A percentile compares a stretch with the other conserved stretches of the same genome.
phyloP scores from a whole-genome alignment of 129 eudicot genomes.

The Flaveria robusta region DNA sequence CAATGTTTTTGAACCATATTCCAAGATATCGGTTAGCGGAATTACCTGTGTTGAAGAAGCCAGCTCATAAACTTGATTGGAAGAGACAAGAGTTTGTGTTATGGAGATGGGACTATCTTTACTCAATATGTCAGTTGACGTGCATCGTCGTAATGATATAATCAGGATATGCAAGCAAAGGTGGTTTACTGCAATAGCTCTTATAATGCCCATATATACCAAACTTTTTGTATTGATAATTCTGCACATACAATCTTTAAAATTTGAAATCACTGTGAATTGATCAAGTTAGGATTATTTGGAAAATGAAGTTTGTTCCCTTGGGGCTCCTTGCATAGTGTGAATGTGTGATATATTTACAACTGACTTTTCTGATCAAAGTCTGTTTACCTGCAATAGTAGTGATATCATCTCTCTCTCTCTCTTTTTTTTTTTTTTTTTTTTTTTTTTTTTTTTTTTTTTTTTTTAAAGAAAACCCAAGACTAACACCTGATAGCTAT shows the following conservation, averaged over 20 bases:
- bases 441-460: too few relatives aligned
- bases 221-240: not conserved
- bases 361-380: conserved; percentile 25
- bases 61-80: conserved; percentile 36
- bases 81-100: conserved; percentile 35
- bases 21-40: conserved; percentile 34
- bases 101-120: conserved; percentile 12
- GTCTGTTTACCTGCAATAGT: not conserved
- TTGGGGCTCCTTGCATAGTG: not conserved
- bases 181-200: not conserved
- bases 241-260: not conserved
- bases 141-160: conserved; percentile 6
- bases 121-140: conserved; percentile 21
- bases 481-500: conserved; percentile 24
- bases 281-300: not conserved
- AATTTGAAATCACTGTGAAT: not conserved
- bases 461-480: not conserved
- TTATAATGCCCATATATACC: not conserved
- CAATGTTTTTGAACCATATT: conserved; percentile 34
- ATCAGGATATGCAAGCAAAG: conserved; percentile 20
- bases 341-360: not conserved
- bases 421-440: too few relatives aligned
- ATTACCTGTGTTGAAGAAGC: conserved; percentile 37
- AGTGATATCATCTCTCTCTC: conserved; percentile 19
- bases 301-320: not conserved